Evolutionary conservation across 1,284 basidiomycete species (phyloP).

Genomic region (Hemileia vastatrix): DNA sequence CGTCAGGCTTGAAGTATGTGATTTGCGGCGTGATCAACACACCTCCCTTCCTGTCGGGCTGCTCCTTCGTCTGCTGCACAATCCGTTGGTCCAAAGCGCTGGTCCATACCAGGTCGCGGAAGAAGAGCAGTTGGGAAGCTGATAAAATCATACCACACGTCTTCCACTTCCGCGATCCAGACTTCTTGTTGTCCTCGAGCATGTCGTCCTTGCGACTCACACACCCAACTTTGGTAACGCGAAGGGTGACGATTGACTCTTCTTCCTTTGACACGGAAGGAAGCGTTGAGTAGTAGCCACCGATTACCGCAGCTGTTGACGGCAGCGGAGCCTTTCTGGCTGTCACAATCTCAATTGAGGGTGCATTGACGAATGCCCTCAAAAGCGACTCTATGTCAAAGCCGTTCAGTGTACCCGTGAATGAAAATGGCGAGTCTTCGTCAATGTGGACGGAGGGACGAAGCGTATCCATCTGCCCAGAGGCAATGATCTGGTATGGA

Average conservation of each 20-base stretch:
- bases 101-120: slow-evolving; percentile 70
- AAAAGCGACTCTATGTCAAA: slow-evolving; percentile 5
- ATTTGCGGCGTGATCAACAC: slow-evolving; percentile 51
- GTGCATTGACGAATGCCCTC: slow-evolving; percentile 10
- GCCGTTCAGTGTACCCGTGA: slow-evolving; percentile 7
- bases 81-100: too few relatives aligned
- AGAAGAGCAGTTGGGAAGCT: slow-evolving; percentile 80
- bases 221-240: slow-evolving; percentile 69
- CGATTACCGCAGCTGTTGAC: too few relatives aligned
- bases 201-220: slow-evolving; percentile 76
- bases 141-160: slow-evolving; percentile 77
- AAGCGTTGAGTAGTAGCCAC: too few relatives aligned
- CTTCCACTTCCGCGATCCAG: slow-evolving; percentile 73
- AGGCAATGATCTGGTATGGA: slow-evolving; percentile 11
- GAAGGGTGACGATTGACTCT: too few relatives aligned
- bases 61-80: too few relatives aligned
- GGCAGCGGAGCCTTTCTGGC: too few relatives aligned
- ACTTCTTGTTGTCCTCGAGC: slow-evolving; percentile 63
- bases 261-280: too few relatives aligned
- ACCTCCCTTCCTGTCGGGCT: slow-evolving; percentile 16
- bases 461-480: slow-evolving; percentile 5
- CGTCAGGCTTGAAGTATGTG: slow-evolving; percentile 70
- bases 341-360: too few relatives aligned
- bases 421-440: slow-evolving; percentile 12
- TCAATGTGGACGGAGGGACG: slow-evolving; percentile 1